phyloP scores from a whole-genome alignment of 2,329 filamentous ascomycete genomes.

The Neofusicoccum laricinum region DNA sequence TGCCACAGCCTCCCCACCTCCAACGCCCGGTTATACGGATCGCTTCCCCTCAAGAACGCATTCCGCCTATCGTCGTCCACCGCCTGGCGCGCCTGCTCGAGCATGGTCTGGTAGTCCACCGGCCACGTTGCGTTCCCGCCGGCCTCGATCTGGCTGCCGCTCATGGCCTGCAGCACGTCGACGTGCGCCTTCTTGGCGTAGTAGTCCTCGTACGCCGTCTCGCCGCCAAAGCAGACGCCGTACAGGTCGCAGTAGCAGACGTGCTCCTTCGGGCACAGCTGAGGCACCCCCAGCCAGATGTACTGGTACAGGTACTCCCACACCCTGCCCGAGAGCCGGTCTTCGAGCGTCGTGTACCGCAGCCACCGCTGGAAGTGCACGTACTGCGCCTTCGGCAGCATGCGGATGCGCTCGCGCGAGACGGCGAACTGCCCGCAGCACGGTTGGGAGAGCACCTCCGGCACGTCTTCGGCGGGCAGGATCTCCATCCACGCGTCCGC shows the following conservation, averaged over 20 bases:
- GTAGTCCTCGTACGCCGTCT: constrained; percentile 43
- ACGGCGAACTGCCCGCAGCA: constrained; percentile 23
- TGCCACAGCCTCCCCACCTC: constrained; percentile 50
- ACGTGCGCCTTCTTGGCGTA: constrained; percentile 37
- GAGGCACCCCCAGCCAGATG: constrained; percentile 49
- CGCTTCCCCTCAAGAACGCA: constrained; percentile 46
- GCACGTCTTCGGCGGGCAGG: constrained; percentile 14
- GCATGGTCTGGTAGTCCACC: background rate
- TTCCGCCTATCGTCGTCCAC: constrained; percentile 36
- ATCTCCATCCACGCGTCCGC: constrained; percentile 18
- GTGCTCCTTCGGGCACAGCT: constrained; percentile 46
- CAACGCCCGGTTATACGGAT: constrained; percentile 45
- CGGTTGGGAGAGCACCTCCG: constrained; percentile 18
- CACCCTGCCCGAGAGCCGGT: constrained; percentile 52
- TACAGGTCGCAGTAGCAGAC: constrained; percentile 59
- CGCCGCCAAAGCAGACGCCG: constrained; percentile 53
- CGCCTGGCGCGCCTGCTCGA: constrained; percentile 30
- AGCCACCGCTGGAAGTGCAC: constrained; percentile 54
- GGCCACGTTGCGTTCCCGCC: constrained; percentile 21
- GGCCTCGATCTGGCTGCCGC: constrained; percentile 32
- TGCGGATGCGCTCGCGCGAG: constrained; percentile 19
- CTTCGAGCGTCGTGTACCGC: constrained; percentile 46
- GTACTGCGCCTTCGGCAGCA: constrained; percentile 46
- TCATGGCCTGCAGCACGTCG: constrained; percentile 34
- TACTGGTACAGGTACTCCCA: constrained; percentile 59